phyloP scores from a whole-genome alignment of 129 eudicot species.

The Centaurea solstitialis region DNA sequence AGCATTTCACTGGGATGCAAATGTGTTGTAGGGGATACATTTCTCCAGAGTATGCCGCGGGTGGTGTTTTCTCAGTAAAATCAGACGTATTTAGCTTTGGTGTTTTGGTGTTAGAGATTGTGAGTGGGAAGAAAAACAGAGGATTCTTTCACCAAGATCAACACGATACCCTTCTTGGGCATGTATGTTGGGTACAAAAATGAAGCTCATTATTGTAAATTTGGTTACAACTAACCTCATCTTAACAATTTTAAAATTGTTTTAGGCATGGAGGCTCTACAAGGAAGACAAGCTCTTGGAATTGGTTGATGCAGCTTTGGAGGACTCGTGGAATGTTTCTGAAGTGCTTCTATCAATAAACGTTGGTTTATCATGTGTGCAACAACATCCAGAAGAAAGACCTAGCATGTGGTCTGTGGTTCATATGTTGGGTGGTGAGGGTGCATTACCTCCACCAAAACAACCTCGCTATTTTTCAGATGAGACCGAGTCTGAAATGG shows the following conservation, averaged over 20 bases:
- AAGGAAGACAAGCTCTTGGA: constrained; percentile 22
- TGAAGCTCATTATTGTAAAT: not conserved
- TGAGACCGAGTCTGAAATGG: not conserved
- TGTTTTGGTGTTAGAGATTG: constrained; percentile 27
- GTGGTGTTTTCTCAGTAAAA: constrained; percentile 32
- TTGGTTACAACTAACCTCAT: not conserved
- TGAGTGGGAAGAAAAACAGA: constrained; percentile 35
- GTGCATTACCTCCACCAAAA: constrained; percentile 17
- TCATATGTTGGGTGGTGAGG: too few relatives aligned
- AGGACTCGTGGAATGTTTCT: not conserved
- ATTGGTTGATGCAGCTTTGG: constrained; percentile 19
- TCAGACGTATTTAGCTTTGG: constrained; percentile 33
- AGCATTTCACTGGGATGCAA: not conserved
- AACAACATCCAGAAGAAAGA: too few relatives aligned
- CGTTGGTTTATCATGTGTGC: too few relatives aligned
- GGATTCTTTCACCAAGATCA: constrained; percentile 32
- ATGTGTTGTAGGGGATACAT: constrained; percentile 10
- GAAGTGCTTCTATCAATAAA: not conserved
- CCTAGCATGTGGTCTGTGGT: too few relatives aligned
- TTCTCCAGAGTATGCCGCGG: constrained; percentile 28
- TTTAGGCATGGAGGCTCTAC: constrained; percentile 30
- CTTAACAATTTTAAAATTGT: not conserved
- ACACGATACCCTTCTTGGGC: constrained; percentile 29
- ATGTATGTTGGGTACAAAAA: constrained; percentile 18
- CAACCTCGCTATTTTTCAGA: constrained; percentile 22